Percentiles rank a stretch among this genome's conserved stretches.
These are phyloP conservation scores for Chamaecyparis obtusa DNA, from an alignment of 75 land plant species.

Conservation along the genomic window DNA sequence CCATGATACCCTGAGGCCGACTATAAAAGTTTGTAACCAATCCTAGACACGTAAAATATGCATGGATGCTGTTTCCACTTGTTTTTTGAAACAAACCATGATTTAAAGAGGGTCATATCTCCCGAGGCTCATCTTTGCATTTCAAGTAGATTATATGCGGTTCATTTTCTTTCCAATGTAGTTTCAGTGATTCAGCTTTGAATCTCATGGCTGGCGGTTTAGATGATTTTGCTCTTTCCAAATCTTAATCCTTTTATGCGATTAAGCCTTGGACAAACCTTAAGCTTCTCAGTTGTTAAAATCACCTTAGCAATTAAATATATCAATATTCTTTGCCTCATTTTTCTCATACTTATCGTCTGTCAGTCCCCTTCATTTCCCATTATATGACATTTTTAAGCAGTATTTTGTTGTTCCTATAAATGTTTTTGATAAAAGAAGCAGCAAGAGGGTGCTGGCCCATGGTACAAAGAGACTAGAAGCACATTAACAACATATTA, in stretches of 20 bases:
- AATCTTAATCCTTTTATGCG: neutral
- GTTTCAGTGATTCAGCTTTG: neutral
- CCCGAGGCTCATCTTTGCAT: neutral
- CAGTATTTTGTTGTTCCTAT: neutral
- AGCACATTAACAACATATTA: no score
- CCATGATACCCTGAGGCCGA: neutral
- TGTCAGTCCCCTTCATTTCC: neutral
- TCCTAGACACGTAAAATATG: neutral
- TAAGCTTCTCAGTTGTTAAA: neutral
- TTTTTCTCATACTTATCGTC: neutral
- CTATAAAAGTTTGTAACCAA: neutral
- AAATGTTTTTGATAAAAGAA: no score
- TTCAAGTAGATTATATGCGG: neutral
- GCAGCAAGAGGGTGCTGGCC: no score
- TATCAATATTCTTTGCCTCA: neutral
- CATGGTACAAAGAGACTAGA: no score
- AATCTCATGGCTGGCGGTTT: neutral
- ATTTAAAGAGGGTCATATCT: neutral
- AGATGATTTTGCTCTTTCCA: neutral
- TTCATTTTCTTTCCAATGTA: neutral
- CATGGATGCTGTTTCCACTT: neutral
- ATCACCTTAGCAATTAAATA: neutral
- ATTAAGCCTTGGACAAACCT: neutral
- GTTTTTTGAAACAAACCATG: neutral
- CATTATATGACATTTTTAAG: neutral